Conservation (phyloP, 2,329 filamentous ascomycete species). For the Salinomyces thailandicus region DNA sequence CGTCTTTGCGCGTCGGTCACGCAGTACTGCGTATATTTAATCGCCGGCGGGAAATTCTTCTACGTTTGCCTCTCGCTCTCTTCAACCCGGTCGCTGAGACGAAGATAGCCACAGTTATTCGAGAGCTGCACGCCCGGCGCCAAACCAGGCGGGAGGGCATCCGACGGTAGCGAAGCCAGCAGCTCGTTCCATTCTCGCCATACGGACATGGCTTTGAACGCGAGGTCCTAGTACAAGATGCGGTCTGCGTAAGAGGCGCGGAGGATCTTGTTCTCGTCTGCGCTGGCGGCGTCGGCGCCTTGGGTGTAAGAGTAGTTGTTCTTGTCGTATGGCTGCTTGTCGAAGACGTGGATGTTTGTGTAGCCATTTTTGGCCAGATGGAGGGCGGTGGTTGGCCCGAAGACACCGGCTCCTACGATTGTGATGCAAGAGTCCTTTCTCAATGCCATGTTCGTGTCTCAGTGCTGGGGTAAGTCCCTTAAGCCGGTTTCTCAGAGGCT, state of each 20-base stretch:
- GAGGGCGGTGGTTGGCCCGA: conserved; percentile 53
- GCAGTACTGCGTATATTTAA: conserved; percentile 2
- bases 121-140: conserved; percentile 5
- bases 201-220: conserved; percentile 52
- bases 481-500: too few relatives aligned
- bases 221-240: conserved; percentile 54
- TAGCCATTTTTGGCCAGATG: conserved; percentile 12
- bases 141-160: conserved; percentile 5
- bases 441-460: too few relatives aligned
- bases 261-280: conserved; percentile 44
- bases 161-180: conserved; percentile 4
- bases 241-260: conserved; percentile 66
- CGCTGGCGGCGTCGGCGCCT: conserved; percentile 33
- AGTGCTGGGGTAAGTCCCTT: too few relatives aligned
- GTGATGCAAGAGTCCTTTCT: too few relatives aligned
- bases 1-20: conserved; percentile 1
- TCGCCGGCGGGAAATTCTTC: conserved; percentile 1
- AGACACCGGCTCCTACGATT: conserved; percentile 28
- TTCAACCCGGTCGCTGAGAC: conserved; percentile 5
- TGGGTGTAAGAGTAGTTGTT: conserved; percentile 28
- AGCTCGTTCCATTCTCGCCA: conserved; percentile 38
- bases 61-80: conserved; percentile 4
- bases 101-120: conserved; percentile 12
- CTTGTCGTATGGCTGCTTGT: conserved; percentile 19
- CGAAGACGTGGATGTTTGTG: conserved; percentile 11